Evolutionary conservation across 2,329 filamentous ascomycete species (phyloP).

Genomic region (Exophiala sp.): DNA sequence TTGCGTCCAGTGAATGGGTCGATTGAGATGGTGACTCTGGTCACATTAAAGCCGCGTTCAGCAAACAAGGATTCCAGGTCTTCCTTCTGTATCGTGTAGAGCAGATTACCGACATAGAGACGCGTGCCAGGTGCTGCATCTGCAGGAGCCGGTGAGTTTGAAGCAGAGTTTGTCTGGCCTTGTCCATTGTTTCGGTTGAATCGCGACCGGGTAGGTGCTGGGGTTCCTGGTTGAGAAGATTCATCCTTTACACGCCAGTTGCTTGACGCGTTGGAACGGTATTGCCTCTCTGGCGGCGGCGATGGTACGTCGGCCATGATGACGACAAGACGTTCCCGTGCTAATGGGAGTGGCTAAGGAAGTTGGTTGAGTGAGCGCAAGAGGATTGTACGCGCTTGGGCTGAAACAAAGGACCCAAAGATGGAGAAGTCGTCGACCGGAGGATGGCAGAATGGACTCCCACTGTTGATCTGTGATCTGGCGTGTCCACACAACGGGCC

Average conservation of each 20-base stretch:
- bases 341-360: background rate
- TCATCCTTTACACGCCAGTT: conserved; percentile 42
- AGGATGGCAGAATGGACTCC: no score
- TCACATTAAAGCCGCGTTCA: conserved; percentile 37
- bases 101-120: conserved; percentile 52
- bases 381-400: background rate
- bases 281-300: conserved; percentile 10
- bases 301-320: conserved; percentile 28
- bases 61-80: conserved; percentile 48
- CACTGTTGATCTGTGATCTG: no score
- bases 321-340: background rate
- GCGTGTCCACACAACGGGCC: background rate
- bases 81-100: conserved; percentile 48
- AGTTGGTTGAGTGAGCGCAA: background rate
- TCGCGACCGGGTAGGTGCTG: conserved; percentile 36
- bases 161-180: background rate
- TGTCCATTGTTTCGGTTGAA: conserved; percentile 24
- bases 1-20: conserved; percentile 64
- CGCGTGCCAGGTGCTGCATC: conserved; percentile 34
- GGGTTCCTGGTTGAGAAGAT: conserved; percentile 33
- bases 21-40: conserved; percentile 61
- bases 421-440: no score
- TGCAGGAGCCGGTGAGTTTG: background rate
- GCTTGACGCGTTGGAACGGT: conserved; percentile 24
- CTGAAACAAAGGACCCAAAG: no score